Conservation (phyloP, 345 rosid genomes). For the Hypericum perforatum region DNA sequence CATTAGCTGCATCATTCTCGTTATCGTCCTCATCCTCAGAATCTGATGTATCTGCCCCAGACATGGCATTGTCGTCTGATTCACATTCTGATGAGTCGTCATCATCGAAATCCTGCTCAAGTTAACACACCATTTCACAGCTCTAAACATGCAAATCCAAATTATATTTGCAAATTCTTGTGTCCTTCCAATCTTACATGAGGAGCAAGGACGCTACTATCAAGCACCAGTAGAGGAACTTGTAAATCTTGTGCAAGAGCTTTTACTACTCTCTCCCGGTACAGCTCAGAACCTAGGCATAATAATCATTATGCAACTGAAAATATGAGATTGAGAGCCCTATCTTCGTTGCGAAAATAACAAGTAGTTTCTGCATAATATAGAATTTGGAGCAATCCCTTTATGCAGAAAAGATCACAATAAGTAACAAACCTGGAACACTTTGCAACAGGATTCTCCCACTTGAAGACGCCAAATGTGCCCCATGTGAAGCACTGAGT, state of each 20-base stretch:
- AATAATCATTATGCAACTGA: conserved; percentile 10
- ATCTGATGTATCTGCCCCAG: conserved; percentile 61
- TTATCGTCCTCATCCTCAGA: conserved; percentile 70
- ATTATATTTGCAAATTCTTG: not conserved
- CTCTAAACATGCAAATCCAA: not conserved
- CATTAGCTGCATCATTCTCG: conserved; percentile 48
- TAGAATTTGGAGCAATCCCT: too few relatives aligned
- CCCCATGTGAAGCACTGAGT: conserved; percentile 47
- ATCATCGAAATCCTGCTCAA: conserved; percentile 62
- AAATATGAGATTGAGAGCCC: too few relatives aligned
- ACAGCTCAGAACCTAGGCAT: conserved; percentile 83
- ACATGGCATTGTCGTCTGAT: conserved; percentile 57
- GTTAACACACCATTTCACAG: conserved; percentile 2
- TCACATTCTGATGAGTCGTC: conserved; percentile 57
- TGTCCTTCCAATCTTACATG: conserved; percentile 50
- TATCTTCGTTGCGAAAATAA: too few relatives aligned
- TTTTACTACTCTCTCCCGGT: conserved; percentile 79
- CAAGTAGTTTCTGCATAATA: too few relatives aligned
- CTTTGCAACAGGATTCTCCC: conserved; percentile 88
- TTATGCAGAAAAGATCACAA: too few relatives aligned
- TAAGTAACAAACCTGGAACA: conserved; percentile 53
- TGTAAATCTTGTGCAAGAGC: conserved; percentile 82
- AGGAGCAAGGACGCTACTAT: conserved; percentile 87
- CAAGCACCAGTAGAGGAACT: conserved; percentile 83
- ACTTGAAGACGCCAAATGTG: conserved; percentile 73